These are phyloP conservation scores for Cyberlindnera mycetangii DNA, from an alignment of 805 yeast genomes.

Conservation along the genomic window DNA sequence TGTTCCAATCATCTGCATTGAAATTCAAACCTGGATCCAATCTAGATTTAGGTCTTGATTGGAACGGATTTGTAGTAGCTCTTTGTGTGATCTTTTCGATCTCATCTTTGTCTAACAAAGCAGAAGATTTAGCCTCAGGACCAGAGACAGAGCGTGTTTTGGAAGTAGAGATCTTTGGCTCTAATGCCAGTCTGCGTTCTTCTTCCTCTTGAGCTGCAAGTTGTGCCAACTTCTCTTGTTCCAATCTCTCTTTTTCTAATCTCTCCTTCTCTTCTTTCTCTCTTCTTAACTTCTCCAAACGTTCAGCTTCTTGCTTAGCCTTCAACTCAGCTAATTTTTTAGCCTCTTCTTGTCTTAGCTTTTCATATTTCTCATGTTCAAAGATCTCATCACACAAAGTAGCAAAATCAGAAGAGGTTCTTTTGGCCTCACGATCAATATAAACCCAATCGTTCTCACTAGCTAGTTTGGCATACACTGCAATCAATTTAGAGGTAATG, in stretches of 20 bases:
- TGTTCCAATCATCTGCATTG: conserved; percentile 21
- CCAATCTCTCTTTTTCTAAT: conserved; percentile 12
- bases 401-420: conserved; percentile 78
- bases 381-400: conserved; percentile 73
- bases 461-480: conserved; percentile 70
- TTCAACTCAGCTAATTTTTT: conserved; percentile 45
- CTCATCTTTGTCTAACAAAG: conserved; percentile 26
- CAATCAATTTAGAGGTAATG: conserved; percentile 64
- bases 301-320: conserved; percentile 26
- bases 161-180: conserved; percentile 15
- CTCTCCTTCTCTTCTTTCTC: conserved; percentile 18
- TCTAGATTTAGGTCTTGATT: conserved; percentile 41
- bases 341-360: conserved; percentile 42
- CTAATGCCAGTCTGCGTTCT: conserved; percentile 15
- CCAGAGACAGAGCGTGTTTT: conserved; percentile 38
- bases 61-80: conserved; percentile 34
- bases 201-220: conserved; percentile 21
- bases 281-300: conserved; percentile 25
- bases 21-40: conserved; percentile 41
- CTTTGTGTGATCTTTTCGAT: conserved; percentile 33
- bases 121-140: conserved; percentile 28
- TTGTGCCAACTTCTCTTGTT: conserved; percentile 27
- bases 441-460: conserved; percentile 61
- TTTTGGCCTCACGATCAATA: conserved; percentile 67
- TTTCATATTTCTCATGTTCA: conserved; percentile 66